Conservation (phyloP, 768 basidiomycete species). For the Hygrophoropsis aurantiaca region DNA sequence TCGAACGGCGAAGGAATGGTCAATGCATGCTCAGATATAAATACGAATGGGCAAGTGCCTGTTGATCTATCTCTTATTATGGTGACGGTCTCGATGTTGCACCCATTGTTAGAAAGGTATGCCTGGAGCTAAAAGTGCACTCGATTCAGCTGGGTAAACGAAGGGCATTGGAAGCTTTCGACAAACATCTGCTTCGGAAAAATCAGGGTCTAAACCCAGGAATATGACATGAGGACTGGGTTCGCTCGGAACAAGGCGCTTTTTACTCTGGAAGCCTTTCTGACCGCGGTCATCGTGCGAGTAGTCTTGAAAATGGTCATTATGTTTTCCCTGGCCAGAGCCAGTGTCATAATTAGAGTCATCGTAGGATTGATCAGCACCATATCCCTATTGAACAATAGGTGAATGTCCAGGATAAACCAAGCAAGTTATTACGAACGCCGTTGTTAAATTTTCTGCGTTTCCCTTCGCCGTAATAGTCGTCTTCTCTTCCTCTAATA, state of each 20-base stretch:
- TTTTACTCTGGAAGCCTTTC: constrained; percentile 54
- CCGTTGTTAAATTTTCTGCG: constrained; percentile 79
- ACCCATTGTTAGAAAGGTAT: constrained; percentile 70
- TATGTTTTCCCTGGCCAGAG: constrained; percentile 29
- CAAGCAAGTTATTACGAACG: constrained; percentile 39
- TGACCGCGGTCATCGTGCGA: constrained; percentile 49
- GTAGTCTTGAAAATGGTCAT: constrained; percentile 42
- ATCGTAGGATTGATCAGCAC: constrained; percentile 47
- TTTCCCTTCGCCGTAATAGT: constrained; percentile 68
- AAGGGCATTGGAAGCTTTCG: constrained; percentile 33
- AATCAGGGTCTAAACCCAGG: constrained; percentile 88
- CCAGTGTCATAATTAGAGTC: constrained; percentile 39
- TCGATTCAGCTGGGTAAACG: constrained; percentile 36
- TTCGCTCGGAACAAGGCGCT: constrained; percentile 80
- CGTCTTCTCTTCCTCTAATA: constrained; percentile 64
- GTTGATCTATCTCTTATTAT: constrained; percentile 96
- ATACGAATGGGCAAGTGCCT: constrained; percentile 90
- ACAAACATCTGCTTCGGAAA: constrained; percentile 92
- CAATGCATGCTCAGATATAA: constrained; percentile 67
- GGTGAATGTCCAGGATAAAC: background rate
- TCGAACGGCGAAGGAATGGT: constrained; percentile 64
- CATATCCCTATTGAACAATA: constrained; percentile 45
- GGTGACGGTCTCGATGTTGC: constrained; percentile 82
- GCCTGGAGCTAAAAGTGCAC: constrained; percentile 66
- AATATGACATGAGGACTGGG: constrained; percentile 94